Base-by-base conservation (phyloP, 805 yeast genomes). In the Myxozyma monticola region DNA sequence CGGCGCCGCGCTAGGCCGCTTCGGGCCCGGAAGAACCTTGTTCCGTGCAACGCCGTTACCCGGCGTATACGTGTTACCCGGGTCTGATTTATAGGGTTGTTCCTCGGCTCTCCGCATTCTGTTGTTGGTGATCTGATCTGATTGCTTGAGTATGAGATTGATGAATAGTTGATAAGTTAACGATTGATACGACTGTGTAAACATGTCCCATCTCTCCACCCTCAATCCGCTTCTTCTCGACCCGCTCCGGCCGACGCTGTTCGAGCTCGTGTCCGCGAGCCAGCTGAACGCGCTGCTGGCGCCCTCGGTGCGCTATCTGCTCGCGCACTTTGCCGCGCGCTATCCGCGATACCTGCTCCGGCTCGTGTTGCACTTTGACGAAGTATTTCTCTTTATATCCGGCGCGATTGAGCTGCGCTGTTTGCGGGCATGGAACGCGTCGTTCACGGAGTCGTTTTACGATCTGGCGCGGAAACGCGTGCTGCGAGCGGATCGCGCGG, bases 401-500 rank as follows among this genome's bases (percentile, higher is more conserved):
- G 81, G 85, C 0, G 49, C 76, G 2, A 70, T 91, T 1, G 97
- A 93, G 66, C 81, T 81, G 73, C 75, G 77, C 54, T 86, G 83
- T 59, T 66, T 91, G 42, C 76, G 71, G 44, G 73, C 74, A 42
- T 86, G 93, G 88, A 90, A 87, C 61, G 80, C 95, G 0, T 80
- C 93, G 1, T 88, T 91, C 62, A 88, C 95, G 0, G 97, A 91
- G 66, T 85, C 86, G 63, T 91, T 91, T 64, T 91, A 91, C 64
- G 98, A 97, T 1, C 69, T 91, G 56, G 88, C 88, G 63, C 73
- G 95, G 41, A 76, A 77, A 6, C 59, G 66, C 3, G 57, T 56
- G 30, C 63, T 73, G 21, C 58, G 69, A 1, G 55, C 64, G 10
- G 54, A 45, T 15, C 60, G 64, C 14, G 56, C 71, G 14, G 54